Evolutionary conservation across 257 asterid species (phyloP), one percentile per base, ranked within the genome.

Genomic region (Penstemon newberryi): DNA sequence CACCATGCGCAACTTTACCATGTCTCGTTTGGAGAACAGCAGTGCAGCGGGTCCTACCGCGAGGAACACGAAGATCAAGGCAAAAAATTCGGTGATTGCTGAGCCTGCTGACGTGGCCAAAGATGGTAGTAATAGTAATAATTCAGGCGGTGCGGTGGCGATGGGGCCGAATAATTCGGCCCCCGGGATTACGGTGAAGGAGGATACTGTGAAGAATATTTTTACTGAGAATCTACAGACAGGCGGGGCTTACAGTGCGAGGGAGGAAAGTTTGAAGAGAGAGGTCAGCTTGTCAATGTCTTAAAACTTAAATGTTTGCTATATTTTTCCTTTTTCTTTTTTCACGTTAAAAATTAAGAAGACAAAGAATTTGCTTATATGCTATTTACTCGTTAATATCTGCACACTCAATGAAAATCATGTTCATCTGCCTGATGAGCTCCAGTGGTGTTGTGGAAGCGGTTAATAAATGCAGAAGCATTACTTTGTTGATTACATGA

Each of bases 241-340:
- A 4, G 86, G 99, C 70, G 99, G 99, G 45, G 96, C 99, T 43
- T 87, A 94, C 73, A 91, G 84, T 81, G 95, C 97, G 3, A 86
- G 99, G 73, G 99, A 94, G 73, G 96, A 94, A 83, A 83, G 84
- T 71, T 78, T 94, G 74, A 94, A 86, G 85, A 86, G 94, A 76
- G 99, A 94, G 88, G 99, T 91, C 73, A 79, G 85, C 63, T 50
- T 13, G 15, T 40, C 11, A 55, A 60, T 67, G 45, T 69, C 46
- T 63, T 42, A 11, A 51, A 6, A 7, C 43, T 45, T 63, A n/a
- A 60, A 44, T 53, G 13, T 47, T 72, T 59, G 8, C 54, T 68
- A 10, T 44, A 6, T 25, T 50, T 51, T 13, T 13, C 15, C 8
- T 63, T 15, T 44, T 25, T 25, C 33, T 25, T 25, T 25, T 2